phyloP scores from a whole-genome alignment of 768 basidiomycete species.

The Lactifluus rugatus region DNA sequence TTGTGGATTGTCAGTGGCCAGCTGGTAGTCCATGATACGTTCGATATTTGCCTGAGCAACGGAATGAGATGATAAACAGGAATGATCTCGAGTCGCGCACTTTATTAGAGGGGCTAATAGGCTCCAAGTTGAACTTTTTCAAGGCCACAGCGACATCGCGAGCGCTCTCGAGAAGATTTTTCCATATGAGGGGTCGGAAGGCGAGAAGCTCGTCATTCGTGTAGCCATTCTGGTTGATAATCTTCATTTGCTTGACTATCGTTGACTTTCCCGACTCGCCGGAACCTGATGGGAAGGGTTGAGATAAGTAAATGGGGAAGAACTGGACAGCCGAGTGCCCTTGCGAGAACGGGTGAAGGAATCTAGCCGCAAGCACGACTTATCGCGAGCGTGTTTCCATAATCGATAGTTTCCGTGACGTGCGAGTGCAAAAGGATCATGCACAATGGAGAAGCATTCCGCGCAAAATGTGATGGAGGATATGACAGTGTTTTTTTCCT shows the following conservation, averaged over 20 bases:
- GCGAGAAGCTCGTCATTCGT: conserved; percentile 63
- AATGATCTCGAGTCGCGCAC: conserved; percentile 24
- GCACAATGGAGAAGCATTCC: too few relatives aligned
- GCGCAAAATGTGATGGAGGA: neutral
- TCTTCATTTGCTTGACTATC: conserved; percentile 99
- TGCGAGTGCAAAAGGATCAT: too few relatives aligned
- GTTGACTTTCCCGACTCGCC: conserved; percentile 94
- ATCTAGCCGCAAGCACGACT: neutral
- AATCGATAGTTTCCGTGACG: neutral
- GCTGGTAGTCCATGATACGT: conserved; percentile 48
- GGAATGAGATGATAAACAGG: conserved; percentile 18
- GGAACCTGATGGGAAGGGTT: conserved; percentile 51
- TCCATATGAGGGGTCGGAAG: conserved; percentile 72
- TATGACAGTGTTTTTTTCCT: neutral
- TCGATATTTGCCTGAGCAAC: conserved; percentile 38
- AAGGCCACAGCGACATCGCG: conserved; percentile 80
- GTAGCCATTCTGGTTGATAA: conserved; percentile 92
- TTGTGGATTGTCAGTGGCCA: conserved; percentile 32
- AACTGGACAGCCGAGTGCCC: neutral
- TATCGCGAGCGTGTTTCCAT: neutral
- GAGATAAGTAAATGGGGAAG: neutral
- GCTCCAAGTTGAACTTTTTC: conserved; percentile 78
- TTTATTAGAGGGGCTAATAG: conserved; percentile 54
- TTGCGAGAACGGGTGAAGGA: neutral
- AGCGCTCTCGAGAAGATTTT: conserved; percentile 82